A percentile compares a stretch with the other conserved stretches of the same genome.
These are phyloP conservation scores for Morella rubra DNA, from an alignment of 306 rosid genomes.

Conservation along the genomic window DNA sequence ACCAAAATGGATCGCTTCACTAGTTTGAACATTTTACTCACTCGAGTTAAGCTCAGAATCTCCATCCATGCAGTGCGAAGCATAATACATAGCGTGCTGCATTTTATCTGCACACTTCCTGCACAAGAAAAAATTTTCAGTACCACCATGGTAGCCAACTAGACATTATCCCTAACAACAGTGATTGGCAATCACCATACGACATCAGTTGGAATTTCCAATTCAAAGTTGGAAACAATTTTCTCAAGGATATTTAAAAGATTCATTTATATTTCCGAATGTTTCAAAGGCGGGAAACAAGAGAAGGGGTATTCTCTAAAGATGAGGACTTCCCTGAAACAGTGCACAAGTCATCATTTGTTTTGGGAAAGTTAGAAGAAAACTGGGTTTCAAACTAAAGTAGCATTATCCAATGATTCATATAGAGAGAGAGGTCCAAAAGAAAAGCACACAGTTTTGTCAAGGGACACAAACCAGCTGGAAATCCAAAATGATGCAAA, in stretches of 20 bases:
- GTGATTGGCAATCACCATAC: neutral
- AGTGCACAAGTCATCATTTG: neutral
- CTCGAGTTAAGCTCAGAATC: constrained; percentile 41
- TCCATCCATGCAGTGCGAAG: constrained; percentile 35
- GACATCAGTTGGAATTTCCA: neutral
- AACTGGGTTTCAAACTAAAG: neutral
- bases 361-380: neutral
- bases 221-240: neutral
- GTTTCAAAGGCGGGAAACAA: neutral
- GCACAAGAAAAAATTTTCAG: neutral
- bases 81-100: constrained; percentile 20
- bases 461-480: constrained; percentile 16
- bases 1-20: neutral
- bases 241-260: neutral
- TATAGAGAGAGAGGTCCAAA: neutral
- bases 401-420: neutral
- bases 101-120: constrained; percentile 43
- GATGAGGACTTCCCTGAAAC: neutral
- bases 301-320: neutral
- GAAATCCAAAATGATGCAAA: neutral
- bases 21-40: constrained; percentile 16
- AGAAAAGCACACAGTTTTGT: neutral
- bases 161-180: neutral
- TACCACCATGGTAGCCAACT: neutral
- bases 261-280: neutral